Evolutionary conservation across 1,284 basidiomycete species (phyloP), one percentile per base, ranked within the genome.

Genomic region (Cystobasidium sp.): DNA sequence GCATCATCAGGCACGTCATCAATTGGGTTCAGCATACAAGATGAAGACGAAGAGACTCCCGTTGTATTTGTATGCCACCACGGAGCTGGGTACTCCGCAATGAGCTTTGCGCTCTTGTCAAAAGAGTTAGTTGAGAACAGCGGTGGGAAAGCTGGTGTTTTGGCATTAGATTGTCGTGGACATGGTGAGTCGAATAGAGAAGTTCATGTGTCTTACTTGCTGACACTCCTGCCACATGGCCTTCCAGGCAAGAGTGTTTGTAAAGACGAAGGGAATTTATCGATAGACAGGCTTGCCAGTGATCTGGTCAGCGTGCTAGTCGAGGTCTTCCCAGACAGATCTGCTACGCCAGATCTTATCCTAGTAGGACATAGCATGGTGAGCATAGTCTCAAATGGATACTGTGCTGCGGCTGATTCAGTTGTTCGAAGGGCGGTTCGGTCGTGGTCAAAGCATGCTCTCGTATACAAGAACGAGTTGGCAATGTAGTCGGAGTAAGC

Each of bases 51-150:
- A 44, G 53, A 61, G 8, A 56, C 24, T 20, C 55, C 56, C 1
- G 88, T 89, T 0, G 88, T 96, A 2, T 87, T 98, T 80, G 86
- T 98, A 1, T 92, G 92, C 82, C 94, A 97, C 80, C 96, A 99
- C 79, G 96, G 97, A 0, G 96, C 93, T 0, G 96, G 97, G 1
- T 93, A 93, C 80, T 90, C 90, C 0, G 95, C 88, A 0, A 85
- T 97, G 75, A 92, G 89, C 76, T 99, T 94, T 81, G 95, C 97
- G 0, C 89, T 89, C 78, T 86, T 95, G 67, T 93, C 95, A 10
- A 90, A 89, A 80, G 89, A 92, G 81, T 84, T 98, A 1, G 83
- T 82, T 12, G 85, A 84, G 53, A 78, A 85, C 81, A 88, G 88
- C 39, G 84, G 85, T 8, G 91, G 91, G 6, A 90, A 92, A 79